These are phyloP conservation scores for Microdochium nivale DNA, from an alignment of 2,329 filamentous ascomycete genomes.

Conservation along the genomic window DNA sequence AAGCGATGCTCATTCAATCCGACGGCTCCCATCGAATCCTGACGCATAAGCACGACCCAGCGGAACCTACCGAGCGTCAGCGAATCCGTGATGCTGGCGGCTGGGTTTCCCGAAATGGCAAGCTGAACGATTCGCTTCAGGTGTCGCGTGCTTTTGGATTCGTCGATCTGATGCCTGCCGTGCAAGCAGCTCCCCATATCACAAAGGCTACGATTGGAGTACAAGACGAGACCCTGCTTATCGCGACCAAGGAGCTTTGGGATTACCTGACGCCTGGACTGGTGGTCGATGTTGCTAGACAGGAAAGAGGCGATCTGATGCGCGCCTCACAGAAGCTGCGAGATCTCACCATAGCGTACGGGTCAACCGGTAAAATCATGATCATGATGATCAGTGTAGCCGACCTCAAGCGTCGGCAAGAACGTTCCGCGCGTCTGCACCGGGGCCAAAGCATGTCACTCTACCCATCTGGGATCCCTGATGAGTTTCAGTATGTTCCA, in stretches of 20 bases:
- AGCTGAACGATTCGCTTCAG: conserved; percentile 82
- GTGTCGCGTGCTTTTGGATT: conserved; percentile 95
- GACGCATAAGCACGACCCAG: conserved; percentile 88
- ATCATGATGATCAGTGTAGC: conserved; percentile 96
- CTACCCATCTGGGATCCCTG: conserved; percentile 65
- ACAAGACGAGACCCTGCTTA: conserved; percentile 84
- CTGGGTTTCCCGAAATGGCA: conserved; percentile 90
- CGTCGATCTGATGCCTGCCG: conserved; percentile 81
- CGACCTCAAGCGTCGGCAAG: conserved; percentile 75
- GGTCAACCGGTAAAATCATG: conserved; percentile 92
- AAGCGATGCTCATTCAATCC: conserved; percentile 89
- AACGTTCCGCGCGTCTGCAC: conserved; percentile 58
- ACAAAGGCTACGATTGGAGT: conserved; percentile 71
- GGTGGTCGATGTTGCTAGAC: conserved; percentile 82
- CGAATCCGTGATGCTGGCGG: conserved; percentile 91
- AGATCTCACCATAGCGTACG: conserved; percentile 92
- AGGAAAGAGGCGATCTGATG: conserved; percentile 86
- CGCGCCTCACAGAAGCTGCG: conserved; percentile 87
- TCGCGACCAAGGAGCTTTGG: conserved; percentile 91
- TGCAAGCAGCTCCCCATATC: conserved; percentile 85
- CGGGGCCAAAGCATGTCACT: conserved; percentile 80
- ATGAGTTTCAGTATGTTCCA: conserved; percentile 56
- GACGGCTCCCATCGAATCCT: conserved; percentile 77
- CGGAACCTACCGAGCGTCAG: conserved; percentile 72
- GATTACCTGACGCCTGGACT: conserved; percentile 86